Evolutionary conservation across 345 rosid species (phyloP).

Genomic region (Moricandia moricandioides): DNA sequence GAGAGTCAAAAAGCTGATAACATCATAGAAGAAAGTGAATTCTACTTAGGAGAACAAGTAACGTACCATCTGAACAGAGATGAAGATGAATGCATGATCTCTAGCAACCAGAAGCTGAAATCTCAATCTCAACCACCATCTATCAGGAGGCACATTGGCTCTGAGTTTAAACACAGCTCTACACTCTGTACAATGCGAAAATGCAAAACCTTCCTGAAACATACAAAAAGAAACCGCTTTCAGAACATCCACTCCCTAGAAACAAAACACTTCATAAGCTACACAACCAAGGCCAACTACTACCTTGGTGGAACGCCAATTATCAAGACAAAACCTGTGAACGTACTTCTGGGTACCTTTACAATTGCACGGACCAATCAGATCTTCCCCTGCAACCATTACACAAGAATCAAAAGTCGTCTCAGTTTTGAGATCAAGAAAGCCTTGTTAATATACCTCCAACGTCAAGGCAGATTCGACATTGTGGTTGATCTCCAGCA

Average conservation of each 20-base stretch:
- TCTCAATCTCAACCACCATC: slow-evolving; percentile 99
- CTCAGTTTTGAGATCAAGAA: background rate
- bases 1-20: background rate
- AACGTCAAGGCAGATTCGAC: slow-evolving; percentile 84
- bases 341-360: slow-evolving; percentile 97
- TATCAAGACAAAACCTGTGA: slow-evolving; percentile 95
- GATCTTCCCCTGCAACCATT: slow-evolving; percentile 82
- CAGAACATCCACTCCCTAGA: slow-evolving; percentile 5
- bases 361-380: slow-evolving; percentile 97
- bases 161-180: slow-evolving; percentile 85
- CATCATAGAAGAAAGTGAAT: background rate
- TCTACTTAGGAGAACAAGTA: background rate
- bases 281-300: background rate
- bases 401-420: slow-evolving; percentile 8
- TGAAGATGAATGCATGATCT: slow-evolving; percentile 89
- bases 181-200: slow-evolving; percentile 99
- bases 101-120: slow-evolving; percentile 97
- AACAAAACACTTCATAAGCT: background rate
- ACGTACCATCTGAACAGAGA: slow-evolving; percentile 91
- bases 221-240: background rate
- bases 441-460: slow-evolving; percentile 52
- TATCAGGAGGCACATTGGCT: slow-evolving; percentile 92
- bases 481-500: slow-evolving; percentile 71
- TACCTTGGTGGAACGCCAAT: slow-evolving; percentile 98
- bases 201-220: slow-evolving; percentile 98